Evolutionary conservation across 306 rosid genomes (phyloP).

Genomic region (Carpinus viminea): DNA sequence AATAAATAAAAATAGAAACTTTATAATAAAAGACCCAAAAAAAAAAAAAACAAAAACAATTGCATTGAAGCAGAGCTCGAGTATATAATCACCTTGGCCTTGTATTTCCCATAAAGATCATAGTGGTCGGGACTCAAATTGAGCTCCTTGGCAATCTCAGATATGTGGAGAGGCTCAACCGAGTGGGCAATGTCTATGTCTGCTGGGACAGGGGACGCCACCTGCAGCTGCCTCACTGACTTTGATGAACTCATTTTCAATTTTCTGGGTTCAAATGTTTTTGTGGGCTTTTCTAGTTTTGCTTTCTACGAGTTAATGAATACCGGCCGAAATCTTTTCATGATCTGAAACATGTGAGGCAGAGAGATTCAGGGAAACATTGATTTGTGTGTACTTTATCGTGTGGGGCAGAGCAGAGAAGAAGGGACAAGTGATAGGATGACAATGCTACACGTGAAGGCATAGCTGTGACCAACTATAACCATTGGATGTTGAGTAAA

Average conservation of each 20-base stretch:
- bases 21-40: background rate
- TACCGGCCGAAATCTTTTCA: background rate
- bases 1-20: background rate
- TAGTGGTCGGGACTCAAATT: conserved; percentile 74
- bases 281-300: background rate
- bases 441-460: background rate
- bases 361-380: background rate
- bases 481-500: background rate
- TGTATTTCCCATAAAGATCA: conserved; percentile 91
- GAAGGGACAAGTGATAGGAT: background rate
- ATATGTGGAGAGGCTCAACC: conserved; percentile 77
- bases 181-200: conserved; percentile 92
- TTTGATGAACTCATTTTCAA: conserved; percentile 61
- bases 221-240: conserved; percentile 67
- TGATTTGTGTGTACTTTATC: background rate
- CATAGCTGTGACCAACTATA: background rate
- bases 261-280: background rate
- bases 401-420: background rate
- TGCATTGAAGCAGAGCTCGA: background rate
- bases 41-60: background rate
- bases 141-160: conserved; percentile 70
- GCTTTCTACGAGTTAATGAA: background rate
- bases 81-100: conserved; percentile 62
- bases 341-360: background rate
- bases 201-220: conserved; percentile 87